Conservation (phyloP, 2,329 filamentous ascomycete species). For the Epichloe glyceriae region DNA sequence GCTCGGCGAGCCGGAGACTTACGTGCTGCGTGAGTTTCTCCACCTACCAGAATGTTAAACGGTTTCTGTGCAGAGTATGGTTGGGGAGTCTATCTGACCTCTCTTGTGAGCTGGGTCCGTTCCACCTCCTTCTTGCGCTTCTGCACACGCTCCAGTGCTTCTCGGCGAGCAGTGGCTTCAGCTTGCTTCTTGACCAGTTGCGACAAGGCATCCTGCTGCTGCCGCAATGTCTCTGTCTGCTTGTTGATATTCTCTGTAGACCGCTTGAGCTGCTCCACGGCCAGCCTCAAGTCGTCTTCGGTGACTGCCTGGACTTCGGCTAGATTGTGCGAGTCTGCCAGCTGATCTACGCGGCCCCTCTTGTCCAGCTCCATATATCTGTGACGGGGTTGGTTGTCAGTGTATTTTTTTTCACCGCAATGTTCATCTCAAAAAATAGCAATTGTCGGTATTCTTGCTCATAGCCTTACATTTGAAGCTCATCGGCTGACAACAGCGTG, state of each 20-base stretch:
- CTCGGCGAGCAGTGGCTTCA: conserved; percentile 17
- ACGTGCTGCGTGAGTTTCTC: conserved; percentile 35
- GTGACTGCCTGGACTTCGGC: conserved; percentile 35
- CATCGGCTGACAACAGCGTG: conserved; percentile 40
- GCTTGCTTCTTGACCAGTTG: conserved; percentile 30
- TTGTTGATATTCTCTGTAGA: conserved; percentile 52
- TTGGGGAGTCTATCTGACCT: conserved; percentile 20
- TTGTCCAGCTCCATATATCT: conserved; percentile 39
- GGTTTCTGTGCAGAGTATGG: no score
- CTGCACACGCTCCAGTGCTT: conserved; percentile 16
- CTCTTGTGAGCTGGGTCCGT: conserved; percentile 26
- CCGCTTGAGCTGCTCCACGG: conserved; percentile 49
- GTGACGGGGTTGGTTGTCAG: neutral
- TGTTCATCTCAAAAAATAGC: no score
- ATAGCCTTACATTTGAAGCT: conserved; percentile 32
- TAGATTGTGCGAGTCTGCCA: conserved; percentile 33
- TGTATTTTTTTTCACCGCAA: neutral
- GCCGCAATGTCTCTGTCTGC: conserved; percentile 47
- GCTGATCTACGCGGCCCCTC: conserved; percentile 32
- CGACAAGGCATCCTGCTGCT: conserved; percentile 49
- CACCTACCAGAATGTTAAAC: conserved; percentile 21
- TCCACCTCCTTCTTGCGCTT: conserved; percentile 22
- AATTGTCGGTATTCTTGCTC: neutral
- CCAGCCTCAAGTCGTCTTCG: conserved; percentile 46
- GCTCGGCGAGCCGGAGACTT: conserved; percentile 31